These are phyloP conservation scores for Obba rivulosa DNA, from an alignment of 768 basidiomycete species.

Conservation along the genomic window DNA sequence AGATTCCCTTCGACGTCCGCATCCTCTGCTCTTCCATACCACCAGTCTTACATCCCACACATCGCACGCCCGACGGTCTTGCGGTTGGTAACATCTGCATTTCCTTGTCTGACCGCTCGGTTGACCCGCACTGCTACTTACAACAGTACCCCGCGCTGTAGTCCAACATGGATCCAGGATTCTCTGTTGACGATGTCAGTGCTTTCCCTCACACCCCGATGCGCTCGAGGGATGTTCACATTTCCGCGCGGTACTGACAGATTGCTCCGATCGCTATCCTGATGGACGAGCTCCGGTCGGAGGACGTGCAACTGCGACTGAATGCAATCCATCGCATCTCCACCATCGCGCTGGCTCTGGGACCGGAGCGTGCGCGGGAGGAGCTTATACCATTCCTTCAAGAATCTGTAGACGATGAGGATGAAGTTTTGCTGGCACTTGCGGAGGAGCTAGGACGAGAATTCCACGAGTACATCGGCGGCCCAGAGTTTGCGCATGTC, in stretches of 20 bases:
- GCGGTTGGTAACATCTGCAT: no score
- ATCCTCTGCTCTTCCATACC: background rate
- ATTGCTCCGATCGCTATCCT: conserved; percentile 94
- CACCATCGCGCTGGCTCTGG: conserved; percentile 95
- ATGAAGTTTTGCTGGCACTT: conserved; percentile 92
- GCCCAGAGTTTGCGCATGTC: conserved; percentile 79
- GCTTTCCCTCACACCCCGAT: background rate
- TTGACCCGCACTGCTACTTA: background rate
- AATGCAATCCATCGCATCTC: conserved; percentile 97
- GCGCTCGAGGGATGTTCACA: background rate
- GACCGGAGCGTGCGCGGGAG: conserved; percentile 89
- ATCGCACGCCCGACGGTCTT: background rate
- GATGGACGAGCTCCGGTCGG: conserved; percentile 96
- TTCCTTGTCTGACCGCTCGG: no score
- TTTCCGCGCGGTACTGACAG: conserved; percentile 27
- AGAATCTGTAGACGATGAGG: conserved; percentile 99
- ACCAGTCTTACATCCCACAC: background rate
- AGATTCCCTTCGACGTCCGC: conserved; percentile 1
- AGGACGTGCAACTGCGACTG: conserved; percentile 93
- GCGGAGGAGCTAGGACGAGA: conserved; percentile 91
- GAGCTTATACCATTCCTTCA: conserved; percentile 96
- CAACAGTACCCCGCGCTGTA: background rate
- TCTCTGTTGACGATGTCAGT: conserved; percentile 66
- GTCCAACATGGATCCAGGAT: conserved; percentile 60
- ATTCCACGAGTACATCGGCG: conserved; percentile 94